A percentile compares a stretch with the other conserved stretches of the same genome.
phyloP scores from a whole-genome alignment of 2,329 filamentous ascomycete genomes.

The Colletotrichum sp. region DNA sequence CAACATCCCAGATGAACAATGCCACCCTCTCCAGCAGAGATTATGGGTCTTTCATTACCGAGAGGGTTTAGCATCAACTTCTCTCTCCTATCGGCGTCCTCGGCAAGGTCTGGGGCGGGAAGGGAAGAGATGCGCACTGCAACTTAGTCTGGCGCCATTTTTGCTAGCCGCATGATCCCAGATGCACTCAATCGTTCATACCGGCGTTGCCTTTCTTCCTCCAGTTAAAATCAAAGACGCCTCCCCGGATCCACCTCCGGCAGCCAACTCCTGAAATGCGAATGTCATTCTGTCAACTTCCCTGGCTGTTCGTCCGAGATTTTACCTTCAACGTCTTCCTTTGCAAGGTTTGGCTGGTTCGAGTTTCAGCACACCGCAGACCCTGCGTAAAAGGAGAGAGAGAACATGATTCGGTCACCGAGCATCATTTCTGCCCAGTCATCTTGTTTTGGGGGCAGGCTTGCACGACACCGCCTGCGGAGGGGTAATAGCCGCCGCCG shows the following conservation, averaged over 20 bases:
- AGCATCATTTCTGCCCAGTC: background rate
- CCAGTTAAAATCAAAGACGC: background rate
- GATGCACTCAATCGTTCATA: background rate
- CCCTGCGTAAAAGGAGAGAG: background rate
- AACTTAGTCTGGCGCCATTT: background rate
- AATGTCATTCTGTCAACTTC: background rate
- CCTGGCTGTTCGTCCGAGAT: background rate
- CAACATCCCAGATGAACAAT: background rate
- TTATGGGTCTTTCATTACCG: background rate
- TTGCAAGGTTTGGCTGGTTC: background rate
- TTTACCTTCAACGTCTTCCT: background rate
- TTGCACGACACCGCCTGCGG: background rate
- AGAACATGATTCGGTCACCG: background rate
- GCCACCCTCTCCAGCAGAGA: background rate
- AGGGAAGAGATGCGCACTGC: background rate
- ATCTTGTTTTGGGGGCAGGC: background rate
- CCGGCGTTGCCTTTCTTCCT: background rate
- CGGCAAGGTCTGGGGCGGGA: background rate
- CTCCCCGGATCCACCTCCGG: background rate
- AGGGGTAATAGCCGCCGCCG: background rate
- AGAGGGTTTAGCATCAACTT: background rate
- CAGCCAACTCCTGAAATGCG: background rate
- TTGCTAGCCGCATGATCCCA: background rate
- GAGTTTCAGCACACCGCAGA: background rate
- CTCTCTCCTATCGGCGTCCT: background rate